Conservation (phyloP, 2,329 filamentous ascomycete genomes). For the Aspergillus aculeatinus region DNA sequence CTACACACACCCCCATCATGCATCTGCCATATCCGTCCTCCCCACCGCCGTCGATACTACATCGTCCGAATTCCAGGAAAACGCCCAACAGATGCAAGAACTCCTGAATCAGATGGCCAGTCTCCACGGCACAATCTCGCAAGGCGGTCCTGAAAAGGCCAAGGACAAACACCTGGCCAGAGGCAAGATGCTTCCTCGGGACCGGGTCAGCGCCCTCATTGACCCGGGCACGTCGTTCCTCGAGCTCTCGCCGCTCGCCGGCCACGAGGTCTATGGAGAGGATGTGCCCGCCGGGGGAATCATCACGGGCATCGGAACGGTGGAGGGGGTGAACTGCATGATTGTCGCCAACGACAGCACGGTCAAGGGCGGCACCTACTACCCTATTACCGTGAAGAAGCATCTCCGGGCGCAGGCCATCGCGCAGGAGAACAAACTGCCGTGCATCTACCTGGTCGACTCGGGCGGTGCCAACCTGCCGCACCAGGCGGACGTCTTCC, state of each 20-base stretch:
- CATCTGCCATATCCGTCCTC: constrained; percentile 76
- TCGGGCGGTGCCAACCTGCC: constrained; percentile 93
- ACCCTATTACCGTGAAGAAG: constrained; percentile 96
- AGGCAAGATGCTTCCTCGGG: constrained; percentile 91
- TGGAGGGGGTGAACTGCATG: constrained; percentile 88
- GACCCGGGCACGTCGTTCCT: constrained; percentile 89
- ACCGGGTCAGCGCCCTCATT: constrained; percentile 81
- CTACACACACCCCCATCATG: constrained; percentile 79
- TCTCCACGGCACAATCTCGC: constrained; percentile 69
- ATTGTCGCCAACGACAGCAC: constrained; percentile 96
- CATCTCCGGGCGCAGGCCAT: constrained; percentile 89
- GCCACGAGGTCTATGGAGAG: constrained; percentile 81
- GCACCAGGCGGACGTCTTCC: constrained; percentile 93
- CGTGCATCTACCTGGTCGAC: constrained; percentile 93
- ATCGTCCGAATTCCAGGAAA: constrained; percentile 77
- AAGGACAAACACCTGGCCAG: constrained; percentile 81
- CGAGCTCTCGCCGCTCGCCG: constrained; percentile 90
- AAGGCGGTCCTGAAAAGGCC: constrained; percentile 78
- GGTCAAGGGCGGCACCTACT: constrained; percentile 96
- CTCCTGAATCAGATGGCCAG: constrained; percentile 67
- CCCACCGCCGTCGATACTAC: constrained; percentile 73
- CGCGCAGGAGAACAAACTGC: constrained; percentile 77
- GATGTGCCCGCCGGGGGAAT: constrained; percentile 88
- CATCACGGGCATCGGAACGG: constrained; percentile 85
- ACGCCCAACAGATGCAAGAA: constrained; percentile 73